Conservation (phyloP, 2,329 filamentous ascomycete genomes). For the Paraconiothyrium sp. region DNA sequence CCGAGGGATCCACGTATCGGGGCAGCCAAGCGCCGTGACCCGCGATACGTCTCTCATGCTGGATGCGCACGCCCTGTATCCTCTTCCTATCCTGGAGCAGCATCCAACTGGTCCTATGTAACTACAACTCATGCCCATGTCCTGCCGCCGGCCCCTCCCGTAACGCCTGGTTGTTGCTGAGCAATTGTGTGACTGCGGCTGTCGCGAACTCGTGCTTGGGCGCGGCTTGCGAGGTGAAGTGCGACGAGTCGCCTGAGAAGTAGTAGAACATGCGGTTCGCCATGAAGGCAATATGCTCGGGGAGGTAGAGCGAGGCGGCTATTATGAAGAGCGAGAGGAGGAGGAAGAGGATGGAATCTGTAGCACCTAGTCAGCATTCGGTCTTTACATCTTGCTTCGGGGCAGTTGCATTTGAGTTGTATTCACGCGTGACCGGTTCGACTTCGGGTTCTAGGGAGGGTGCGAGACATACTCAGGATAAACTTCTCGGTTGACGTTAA, state of each 20-base stretch:
- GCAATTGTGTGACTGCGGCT: conserved; percentile 19
- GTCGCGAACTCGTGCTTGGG: conserved; percentile 26
- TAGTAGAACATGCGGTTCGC: conserved; percentile 92
- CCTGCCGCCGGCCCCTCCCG: conserved; percentile 12
- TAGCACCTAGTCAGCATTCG: conserved; percentile 59
- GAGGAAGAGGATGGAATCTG: conserved; percentile 92
- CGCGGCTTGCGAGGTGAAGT: conserved; percentile 22
- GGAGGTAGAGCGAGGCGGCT: conserved; percentile 90
- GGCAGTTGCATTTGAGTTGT: not conserved
- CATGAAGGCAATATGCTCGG: conserved; percentile 86
- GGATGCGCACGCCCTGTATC: not conserved
- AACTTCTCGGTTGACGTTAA: conserved; percentile 95
- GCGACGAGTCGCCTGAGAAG: conserved; percentile 78
- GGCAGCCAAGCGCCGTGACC: not conserved
- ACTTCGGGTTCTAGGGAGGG: not conserved
- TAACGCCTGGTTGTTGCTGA: conserved; percentile 20
- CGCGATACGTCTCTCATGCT: not conserved
- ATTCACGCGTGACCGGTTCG: too few species aligned
- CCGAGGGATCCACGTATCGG: not conserved
- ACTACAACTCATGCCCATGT: conserved; percentile 32
- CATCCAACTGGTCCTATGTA: too few species aligned
- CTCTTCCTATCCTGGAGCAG: not conserved
- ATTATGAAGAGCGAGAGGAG: conserved; percentile 86
- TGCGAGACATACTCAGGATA: conserved; percentile 81
- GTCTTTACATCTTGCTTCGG: not conserved